phyloP scores from a whole-genome alignment of 495 filamentous ascomycete genomes.

The Neurospora sp. region DNA sequence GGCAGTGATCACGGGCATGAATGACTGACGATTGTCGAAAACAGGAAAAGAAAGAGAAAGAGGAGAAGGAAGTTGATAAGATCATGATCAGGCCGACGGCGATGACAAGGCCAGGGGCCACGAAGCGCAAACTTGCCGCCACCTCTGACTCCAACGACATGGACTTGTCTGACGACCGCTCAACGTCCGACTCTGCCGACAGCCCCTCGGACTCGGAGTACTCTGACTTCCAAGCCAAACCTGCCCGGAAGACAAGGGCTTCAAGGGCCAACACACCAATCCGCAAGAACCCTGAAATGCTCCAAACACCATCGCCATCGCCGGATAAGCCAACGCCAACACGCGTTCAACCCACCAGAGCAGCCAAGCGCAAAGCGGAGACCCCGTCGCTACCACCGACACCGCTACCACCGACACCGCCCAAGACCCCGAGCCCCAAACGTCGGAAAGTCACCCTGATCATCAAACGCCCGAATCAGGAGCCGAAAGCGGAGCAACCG shows the following conservation, averaged over 20 bases:
- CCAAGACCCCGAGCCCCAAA: not conserved
- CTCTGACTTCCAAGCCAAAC: not conserved
- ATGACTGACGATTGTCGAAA: not conserved
- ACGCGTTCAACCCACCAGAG: constrained; percentile 16
- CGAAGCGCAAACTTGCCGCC: not conserved
- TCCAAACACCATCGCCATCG: not conserved
- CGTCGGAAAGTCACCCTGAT: not conserved
- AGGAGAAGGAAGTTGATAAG: not conserved
- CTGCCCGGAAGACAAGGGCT: not conserved
- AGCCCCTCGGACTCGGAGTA: not conserved
- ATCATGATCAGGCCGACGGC: not conserved
- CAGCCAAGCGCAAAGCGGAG: constrained; percentile 13
- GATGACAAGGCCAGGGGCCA: not conserved
- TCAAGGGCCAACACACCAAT: not conserved
- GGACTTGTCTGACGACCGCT: not conserved
- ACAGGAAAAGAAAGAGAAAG: not conserved
- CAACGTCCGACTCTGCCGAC: not conserved
- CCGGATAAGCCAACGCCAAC: not conserved
- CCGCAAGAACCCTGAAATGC: not conserved
- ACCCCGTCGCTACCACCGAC: not conserved
- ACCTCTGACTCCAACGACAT: not conserved
- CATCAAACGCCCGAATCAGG: not conserved
- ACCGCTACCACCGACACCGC: not conserved
- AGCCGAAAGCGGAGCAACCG: not conserved
- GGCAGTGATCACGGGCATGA: not conserved